Evolutionary conservation across 1,139 yeast genomes (phyloP), one percentile per base, ranked within the genome.

Genomic region (Taphrina sp.): DNA sequence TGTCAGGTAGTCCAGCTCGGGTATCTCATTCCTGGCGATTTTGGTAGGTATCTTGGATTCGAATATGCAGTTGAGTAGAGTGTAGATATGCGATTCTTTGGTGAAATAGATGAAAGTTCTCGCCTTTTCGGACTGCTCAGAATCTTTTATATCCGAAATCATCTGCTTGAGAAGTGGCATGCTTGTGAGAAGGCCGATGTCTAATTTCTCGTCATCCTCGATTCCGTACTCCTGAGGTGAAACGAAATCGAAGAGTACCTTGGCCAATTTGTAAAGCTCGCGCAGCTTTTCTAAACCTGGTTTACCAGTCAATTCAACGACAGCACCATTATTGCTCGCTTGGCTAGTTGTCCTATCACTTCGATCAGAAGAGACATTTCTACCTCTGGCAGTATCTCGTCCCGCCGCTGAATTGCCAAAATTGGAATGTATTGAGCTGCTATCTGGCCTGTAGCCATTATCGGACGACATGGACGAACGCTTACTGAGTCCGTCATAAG

Each of bases 191-290:
- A 94, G 74, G 1, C 99, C 98, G 73, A 94, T 94, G 69, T 94
- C 98, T 60, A 94, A 76, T 68, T 94, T 94, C 69, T 94, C 98
- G 66, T 85, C 86, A 66, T 89, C 95, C 62, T 90, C 90, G 63
- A 94, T 94, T 61, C 99, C 99, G 67, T 94, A 94, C 67, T 94
- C 98, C 70, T 94, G 97, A 10, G 99, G 99, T 70, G 98, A 92
- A 54, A 94, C 89, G 66, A 92, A 92, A 44, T 94, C 99, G 72
- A 94, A 94, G 62, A 94, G 73, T 3, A 94, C 96, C 69, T 94
- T 94, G 0, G 96, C 87, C 56, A 94, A 75, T 61, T 92, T 76
- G 69, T 90, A 94, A 58, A 94, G 76, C 67, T 94, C 98, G 63
- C 97, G 78, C 59, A 94, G 75, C 47, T 61, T 61, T 31, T 37